phyloP scores from a whole-genome alignment of 2,329 filamentous ascomycete genomes.

The Epicoccum sorghinum region DNA sequence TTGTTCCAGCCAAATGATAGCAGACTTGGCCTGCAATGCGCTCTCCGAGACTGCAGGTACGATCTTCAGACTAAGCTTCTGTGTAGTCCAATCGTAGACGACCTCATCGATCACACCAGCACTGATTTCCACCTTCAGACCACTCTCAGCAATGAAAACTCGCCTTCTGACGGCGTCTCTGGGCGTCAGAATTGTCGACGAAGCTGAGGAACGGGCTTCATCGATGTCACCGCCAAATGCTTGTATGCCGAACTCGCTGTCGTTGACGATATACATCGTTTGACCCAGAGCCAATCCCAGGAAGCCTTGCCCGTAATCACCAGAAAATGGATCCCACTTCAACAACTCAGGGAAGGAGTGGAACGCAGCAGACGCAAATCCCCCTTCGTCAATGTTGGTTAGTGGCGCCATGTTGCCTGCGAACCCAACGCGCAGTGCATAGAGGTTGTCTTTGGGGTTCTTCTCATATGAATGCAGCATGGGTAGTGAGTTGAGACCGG shows the following conservation, averaged over 20 bases:
- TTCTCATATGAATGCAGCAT: constrained; percentile 60
- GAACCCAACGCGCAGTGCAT: constrained; percentile 61
- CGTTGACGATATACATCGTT: constrained; percentile 57
- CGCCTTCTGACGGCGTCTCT: constrained; percentile 56
- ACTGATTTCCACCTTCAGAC: constrained; percentile 41
- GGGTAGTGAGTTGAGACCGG: constrained; percentile 62
- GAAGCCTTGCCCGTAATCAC: constrained; percentile 64
- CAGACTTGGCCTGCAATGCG: constrained; percentile 22
- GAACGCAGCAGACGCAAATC: constrained; percentile 62
- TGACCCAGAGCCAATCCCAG: constrained; percentile 59
- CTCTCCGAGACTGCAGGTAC: constrained; percentile 9
- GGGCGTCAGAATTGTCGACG: constrained; percentile 47
- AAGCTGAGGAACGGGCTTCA: constrained; percentile 16
- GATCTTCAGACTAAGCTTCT: constrained; percentile 20
- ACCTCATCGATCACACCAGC: constrained; percentile 28
- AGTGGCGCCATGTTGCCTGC: constrained; percentile 61
- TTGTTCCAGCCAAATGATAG: constrained; percentile 29
- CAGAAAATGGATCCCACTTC: constrained; percentile 62
- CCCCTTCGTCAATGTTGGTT: constrained; percentile 62
- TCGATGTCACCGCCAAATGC: constrained; percentile 57
- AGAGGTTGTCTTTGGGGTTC: constrained; percentile 51
- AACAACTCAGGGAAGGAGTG: constrained; percentile 64
- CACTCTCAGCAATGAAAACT: constrained; percentile 57
- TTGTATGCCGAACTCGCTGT: constrained; percentile 53
- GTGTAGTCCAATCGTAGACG: constrained; percentile 12